These are phyloP conservation scores for Onygena corvina DNA, from an alignment of 2,329 filamentous ascomycete species.

Conservation along the genomic window DNA sequence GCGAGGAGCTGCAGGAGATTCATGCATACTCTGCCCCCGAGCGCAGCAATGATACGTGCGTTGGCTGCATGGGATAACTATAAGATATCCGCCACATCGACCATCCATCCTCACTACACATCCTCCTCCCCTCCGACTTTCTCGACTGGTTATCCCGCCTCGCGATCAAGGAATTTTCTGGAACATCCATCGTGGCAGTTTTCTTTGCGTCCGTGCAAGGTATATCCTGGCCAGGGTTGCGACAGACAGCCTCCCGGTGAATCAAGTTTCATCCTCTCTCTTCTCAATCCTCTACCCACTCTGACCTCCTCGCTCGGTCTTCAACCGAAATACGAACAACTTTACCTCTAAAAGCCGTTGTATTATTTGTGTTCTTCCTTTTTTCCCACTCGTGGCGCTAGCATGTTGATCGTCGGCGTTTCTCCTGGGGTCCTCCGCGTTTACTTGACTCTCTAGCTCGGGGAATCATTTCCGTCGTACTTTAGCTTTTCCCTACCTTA, in stretches of 20 bases:
- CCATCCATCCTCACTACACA: neutral
- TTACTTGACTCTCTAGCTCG: neutral
- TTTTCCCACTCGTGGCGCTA: neutral
- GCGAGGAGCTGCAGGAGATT: neutral
- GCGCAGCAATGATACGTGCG: neutral
- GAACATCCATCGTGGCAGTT: neutral
- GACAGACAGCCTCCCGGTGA: neutral
- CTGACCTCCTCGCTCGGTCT: conserved; percentile 2
- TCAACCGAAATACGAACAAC: neutral
- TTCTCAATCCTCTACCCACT: neutral
- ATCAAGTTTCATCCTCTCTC: conserved; percentile 1
- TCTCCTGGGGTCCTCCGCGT: neutral
- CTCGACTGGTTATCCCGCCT: neutral
- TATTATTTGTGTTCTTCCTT: neutral
- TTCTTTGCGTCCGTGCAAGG: neutral
- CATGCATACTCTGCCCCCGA: neutral
- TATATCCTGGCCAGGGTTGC: neutral
- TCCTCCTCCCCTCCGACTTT: too few species aligned
- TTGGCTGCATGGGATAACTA: neutral
- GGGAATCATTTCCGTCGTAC: conserved; percentile 2
- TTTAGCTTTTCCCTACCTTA: neutral
- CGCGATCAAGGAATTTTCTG: neutral
- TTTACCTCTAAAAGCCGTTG: neutral
- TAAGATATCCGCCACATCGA: neutral
- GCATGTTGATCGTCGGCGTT: neutral